Base-by-base conservation (phyloP, 108 stramenopile genomes). In the Cyclotella choctawhatcheeana region DNA sequence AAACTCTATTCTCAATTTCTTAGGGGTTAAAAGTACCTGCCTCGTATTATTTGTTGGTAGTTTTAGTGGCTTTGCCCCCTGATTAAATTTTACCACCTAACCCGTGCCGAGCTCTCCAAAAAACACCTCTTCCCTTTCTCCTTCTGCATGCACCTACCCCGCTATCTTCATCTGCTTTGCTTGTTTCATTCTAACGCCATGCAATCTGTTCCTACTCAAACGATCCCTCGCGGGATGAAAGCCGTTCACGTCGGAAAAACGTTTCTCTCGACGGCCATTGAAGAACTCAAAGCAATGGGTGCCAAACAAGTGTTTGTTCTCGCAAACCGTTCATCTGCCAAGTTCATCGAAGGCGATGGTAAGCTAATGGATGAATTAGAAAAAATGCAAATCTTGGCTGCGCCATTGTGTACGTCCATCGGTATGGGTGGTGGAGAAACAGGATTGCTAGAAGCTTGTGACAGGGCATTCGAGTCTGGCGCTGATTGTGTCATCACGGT, bases 401-500 rank as follows among this genome's bases (percentile, higher is more conserved):
- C 69, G n/a, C 76, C 76, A 30, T 3, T 77, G 33, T 55, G 54
- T 56, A 65, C 54, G n/a, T 58, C 56, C 32, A 50, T 77, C 29
- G 69, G 68, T 8, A 77, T 77, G 76, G 76, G 76, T 0, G 76
- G 76, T 0, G 62, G 25, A 21, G 63, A 77, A 34, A 37, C 37
- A 0, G 76, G 76, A 26, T 21, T 77, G 2, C 25, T 77, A 1
- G 25, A 48, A 48, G 76, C 76, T 18, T 77, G 76, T 22, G 55
- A 77, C 20, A 61, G 56, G 54, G 76, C 76, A 29, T 50, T 24
- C 12, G 55, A 26, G 17, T 32, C 35, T 3, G 33, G 50, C 26
- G 76, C 76, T n/a, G 76, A 77, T 43, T 63, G 62, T 26, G 45
- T 77, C 21, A 25, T 77, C 22, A 65, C 76, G 0, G 58, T 77